Evolutionary conservation across 148 eudicot genomes (phyloP).

Genomic region (Cornus controversa): DNA sequence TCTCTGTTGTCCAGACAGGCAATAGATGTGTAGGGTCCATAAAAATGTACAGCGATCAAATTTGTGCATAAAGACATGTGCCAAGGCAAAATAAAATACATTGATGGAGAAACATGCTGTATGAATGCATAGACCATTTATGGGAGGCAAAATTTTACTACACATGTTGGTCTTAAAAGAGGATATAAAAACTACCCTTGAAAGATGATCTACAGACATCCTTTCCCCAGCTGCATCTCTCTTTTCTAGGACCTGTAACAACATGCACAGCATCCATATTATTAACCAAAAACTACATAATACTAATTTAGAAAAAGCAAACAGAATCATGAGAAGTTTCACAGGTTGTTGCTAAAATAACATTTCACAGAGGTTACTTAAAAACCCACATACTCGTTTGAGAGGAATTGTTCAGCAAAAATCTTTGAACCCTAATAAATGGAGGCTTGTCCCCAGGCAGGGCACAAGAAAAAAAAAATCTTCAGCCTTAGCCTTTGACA

Average conservation of each 20-base stretch:
- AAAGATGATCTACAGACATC: constrained; percentile 56
- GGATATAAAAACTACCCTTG: constrained; percentile 42
- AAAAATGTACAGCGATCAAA: neutral
- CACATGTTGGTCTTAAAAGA: constrained; percentile 1
- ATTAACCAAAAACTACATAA: neutral
- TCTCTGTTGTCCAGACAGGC: neutral
- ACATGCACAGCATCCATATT: neutral
- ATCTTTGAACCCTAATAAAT: neutral
- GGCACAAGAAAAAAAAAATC: neutral
- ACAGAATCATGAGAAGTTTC: neutral
- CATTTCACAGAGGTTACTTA: neutral
- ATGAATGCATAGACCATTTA: neutral
- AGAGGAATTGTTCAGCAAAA: neutral
- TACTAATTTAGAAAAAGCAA: neutral
- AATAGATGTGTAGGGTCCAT: neutral
- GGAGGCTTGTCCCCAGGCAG: neutral
- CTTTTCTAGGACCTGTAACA: constrained; percentile 71
- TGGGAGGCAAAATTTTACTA: neutral
- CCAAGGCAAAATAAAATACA: neutral
- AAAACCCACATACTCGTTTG: neutral
- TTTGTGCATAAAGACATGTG: too few species aligned
- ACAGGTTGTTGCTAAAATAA: neutral
- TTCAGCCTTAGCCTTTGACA: neutral
- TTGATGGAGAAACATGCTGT: constrained; percentile 7
- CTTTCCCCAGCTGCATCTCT: constrained; percentile 46